These are phyloP conservation scores for Hypomontagnella submonticulosa DNA, from an alignment of 495 filamentous ascomycete species.

Conservation along the genomic window DNA sequence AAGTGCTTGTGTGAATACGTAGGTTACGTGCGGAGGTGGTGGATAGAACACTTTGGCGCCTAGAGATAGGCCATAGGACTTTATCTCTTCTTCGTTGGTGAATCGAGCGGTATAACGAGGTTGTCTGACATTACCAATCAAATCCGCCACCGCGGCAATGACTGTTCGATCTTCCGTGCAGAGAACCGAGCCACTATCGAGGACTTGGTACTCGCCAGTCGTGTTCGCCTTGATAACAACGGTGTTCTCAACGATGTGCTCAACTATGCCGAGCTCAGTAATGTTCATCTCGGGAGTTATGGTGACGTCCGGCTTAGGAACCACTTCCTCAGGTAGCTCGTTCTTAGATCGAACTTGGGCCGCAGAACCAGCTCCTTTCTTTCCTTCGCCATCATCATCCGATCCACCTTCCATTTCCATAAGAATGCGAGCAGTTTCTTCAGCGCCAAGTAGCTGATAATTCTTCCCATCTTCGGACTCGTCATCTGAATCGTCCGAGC, in stretches of 20 bases:
- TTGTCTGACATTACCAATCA: constrained; percentile 81
- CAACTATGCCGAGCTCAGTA: constrained; percentile 74
- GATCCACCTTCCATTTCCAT: constrained; percentile 77
- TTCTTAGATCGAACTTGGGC: constrained; percentile 75
- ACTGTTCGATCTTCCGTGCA: constrained; percentile 80
- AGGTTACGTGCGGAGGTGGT: constrained; percentile 75
- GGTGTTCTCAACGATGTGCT: constrained; percentile 77
- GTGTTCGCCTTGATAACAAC: constrained; percentile 82
- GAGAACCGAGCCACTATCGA: constrained; percentile 84
- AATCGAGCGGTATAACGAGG: constrained; percentile 85
- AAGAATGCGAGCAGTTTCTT: constrained; percentile 81
- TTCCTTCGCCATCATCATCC: constrained; percentile 74
- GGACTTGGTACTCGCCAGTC: constrained; percentile 81
- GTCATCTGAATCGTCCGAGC: constrained; percentile 68
- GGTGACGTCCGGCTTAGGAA: constrained; percentile 77
- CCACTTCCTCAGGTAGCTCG: constrained; percentile 72
- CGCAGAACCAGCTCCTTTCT: constrained; percentile 47
- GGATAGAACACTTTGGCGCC: constrained; percentile 83
- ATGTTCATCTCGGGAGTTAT: constrained; percentile 82
- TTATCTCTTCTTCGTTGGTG: constrained; percentile 70
- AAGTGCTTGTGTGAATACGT: constrained; percentile 84
- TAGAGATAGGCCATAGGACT: constrained; percentile 68
- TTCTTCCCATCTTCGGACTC: constrained; percentile 74
- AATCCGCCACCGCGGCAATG: constrained; percentile 82
- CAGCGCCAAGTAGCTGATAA: constrained; percentile 76